Conservation (phyloP, 306 rosid genomes). For the Rosa lucieae region DNA sequence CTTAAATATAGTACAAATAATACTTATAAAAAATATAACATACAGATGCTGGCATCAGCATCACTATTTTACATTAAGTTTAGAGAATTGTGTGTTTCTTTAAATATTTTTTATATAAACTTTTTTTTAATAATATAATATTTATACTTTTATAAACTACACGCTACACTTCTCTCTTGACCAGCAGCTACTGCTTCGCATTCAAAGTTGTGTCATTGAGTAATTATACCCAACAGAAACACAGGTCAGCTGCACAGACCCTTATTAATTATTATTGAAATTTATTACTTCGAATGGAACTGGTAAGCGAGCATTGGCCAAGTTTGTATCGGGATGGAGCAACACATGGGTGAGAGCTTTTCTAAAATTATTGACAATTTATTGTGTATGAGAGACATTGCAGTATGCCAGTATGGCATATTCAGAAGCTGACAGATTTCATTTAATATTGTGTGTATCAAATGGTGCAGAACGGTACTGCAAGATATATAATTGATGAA, state of each 20-base stretch:
- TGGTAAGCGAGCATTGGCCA: neutral
- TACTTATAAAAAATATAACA: too few relatives aligned
- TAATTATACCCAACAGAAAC: neutral
- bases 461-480: neutral
- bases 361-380: neutral
- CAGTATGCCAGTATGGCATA: neutral
- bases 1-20: too few relatives aligned
- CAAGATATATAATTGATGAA: neutral
- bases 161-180: too few relatives aligned
- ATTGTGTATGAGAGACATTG: neutral
- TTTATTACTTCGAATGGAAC: neutral
- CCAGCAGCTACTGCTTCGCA: neutral
- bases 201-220: neutral
- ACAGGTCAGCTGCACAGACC: neutral
- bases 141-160: too few relatives aligned
- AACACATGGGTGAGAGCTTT: neutral
- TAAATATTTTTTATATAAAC: too few relatives aligned
- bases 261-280: neutral
- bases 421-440: neutral
- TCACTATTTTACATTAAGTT: too few relatives aligned
- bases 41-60: too few relatives aligned
- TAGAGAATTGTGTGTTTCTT: too few relatives aligned
- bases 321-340: neutral
- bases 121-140: too few relatives aligned
- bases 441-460: neutral